phyloP scores from a whole-genome alignment of 2,329 filamentous ascomycete genomes.

The Paramyrothecium sp. region DNA sequence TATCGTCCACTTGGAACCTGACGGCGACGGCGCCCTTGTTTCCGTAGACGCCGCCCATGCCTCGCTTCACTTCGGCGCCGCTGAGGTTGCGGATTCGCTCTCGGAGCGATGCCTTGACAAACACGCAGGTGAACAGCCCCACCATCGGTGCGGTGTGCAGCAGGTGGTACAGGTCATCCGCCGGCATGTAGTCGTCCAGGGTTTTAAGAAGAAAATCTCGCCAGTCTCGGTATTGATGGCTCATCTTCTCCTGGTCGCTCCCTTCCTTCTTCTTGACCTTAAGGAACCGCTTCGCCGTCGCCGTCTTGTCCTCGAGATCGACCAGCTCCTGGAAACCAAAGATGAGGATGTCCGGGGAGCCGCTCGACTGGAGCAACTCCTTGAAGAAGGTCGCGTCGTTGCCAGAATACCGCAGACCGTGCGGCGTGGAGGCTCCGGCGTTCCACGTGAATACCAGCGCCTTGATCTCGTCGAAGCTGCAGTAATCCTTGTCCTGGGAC shows the following conservation, averaged over 20 bases:
- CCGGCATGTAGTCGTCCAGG: slow-evolving; percentile 80
- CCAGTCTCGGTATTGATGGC: slow-evolving; percentile 96
- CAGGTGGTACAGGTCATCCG: slow-evolving; percentile 75
- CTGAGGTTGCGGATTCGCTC: slow-evolving; percentile 74
- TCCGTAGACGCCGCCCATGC: slow-evolving; percentile 91
- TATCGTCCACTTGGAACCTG: slow-evolving; percentile 92
- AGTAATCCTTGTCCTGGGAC: slow-evolving; percentile 76
- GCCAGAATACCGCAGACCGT: slow-evolving; percentile 68
- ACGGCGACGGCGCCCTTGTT: slow-evolving; percentile 95
- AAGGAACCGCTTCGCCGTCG: slow-evolving; percentile 93
- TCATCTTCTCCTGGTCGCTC: slow-evolving; percentile 86
- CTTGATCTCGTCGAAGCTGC: slow-evolving; percentile 78
- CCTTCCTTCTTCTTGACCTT: slow-evolving; percentile 86
- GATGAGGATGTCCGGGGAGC: slow-evolving; percentile 83
- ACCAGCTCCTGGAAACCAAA: slow-evolving; percentile 99
- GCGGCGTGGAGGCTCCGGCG: slow-evolving; percentile 91
- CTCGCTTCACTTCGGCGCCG: slow-evolving; percentile 85
- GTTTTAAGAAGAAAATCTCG: slow-evolving; percentile 81
- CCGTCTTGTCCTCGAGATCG: slow-evolving; percentile 94
- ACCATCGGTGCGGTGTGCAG: slow-evolving; percentile 86
- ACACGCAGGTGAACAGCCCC: slow-evolving; percentile 92
- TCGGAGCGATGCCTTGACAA: slow-evolving; percentile 79
- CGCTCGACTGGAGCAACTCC: slow-evolving; percentile 72
- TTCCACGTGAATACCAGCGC: slow-evolving; percentile 93
- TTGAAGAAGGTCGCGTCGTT: slow-evolving; percentile 77